Conservation (phyloP, 805 yeast genomes). For the Kazachstania bromeliacearum region DNA sequence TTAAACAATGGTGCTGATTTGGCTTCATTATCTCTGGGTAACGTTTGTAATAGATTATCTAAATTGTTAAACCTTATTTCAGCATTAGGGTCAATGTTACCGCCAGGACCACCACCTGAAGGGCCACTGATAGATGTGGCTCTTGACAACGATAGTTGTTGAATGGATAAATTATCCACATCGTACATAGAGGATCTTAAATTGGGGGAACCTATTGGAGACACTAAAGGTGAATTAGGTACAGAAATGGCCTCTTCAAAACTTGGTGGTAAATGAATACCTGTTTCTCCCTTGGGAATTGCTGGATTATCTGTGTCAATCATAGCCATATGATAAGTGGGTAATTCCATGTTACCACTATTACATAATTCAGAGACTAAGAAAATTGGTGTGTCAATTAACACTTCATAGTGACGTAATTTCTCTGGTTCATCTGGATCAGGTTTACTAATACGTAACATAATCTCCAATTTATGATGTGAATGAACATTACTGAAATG, state of each 20-base stretch:
- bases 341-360: conserved; percentile 31
- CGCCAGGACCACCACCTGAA: conserved; percentile 2
- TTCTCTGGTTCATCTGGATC: conserved; percentile 38
- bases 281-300: conserved; percentile 5
- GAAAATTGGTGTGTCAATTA: conserved; percentile 66
- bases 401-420: conserved; percentile 69
- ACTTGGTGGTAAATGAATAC: conserved; percentile 38
- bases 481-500: conserved; percentile 53
- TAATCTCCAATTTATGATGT: conserved; percentile 58
- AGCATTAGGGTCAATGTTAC: conserved; percentile 2
- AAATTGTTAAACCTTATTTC: conserved; percentile 13
- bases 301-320: conserved; percentile 9
- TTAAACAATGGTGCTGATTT: conserved; percentile 5
- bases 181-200: conserved; percentile 8
- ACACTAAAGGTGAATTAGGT: conserved; percentile 37
- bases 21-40: too few relatives aligned
- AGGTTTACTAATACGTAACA: conserved; percentile 57
- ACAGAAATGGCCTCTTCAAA: conserved; percentile 51
- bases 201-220: conserved; percentile 19
- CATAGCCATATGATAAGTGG: conserved; percentile 28
- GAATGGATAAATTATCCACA: conserved; percentile 15
- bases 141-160: conserved; percentile 17
- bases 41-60: conserved; percentile 14
- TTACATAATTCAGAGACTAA: conserved; percentile 37
- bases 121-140: conserved; percentile 18